These are phyloP conservation scores for Fusarium sp. DNA, from an alignment of 2,329 filamentous ascomycete genomes.

Conservation along the genomic window DNA sequence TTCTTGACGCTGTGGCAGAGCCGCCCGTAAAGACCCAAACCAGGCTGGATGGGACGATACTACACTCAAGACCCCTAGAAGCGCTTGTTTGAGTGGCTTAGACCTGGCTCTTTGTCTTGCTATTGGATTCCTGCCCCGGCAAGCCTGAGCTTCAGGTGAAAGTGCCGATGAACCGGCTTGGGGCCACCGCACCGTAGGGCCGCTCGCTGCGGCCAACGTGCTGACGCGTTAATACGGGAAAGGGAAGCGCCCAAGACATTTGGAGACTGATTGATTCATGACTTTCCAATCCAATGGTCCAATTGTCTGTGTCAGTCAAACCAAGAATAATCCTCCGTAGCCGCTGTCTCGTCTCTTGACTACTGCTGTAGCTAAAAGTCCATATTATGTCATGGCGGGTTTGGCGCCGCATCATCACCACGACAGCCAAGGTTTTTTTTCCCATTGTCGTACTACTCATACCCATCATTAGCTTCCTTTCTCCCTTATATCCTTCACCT, in stretches of 20 bases:
- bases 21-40: conserved; percentile 15
- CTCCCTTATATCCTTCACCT: neutral
- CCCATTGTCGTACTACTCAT: conserved; percentile 1
- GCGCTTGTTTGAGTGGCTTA: neutral
- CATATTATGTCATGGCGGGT: conserved; percentile 37
- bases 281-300: conserved; percentile 7
- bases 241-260: conserved; percentile 19
- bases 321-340: neutral
- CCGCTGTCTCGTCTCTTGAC: neutral
- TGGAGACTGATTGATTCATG: neutral
- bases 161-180: conserved; percentile 41
- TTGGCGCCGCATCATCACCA: conserved; percentile 32
- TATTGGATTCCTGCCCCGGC: conserved; percentile 4
- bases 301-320: conserved; percentile 16
- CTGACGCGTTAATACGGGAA: conserved; percentile 41
- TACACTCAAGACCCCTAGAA: neutral
- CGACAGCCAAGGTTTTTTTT: conserved; percentile 11
- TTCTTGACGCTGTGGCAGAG: conserved; percentile 10
- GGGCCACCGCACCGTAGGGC: conserved; percentile 11
- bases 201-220: conserved; percentile 36
- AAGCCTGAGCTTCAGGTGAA: conserved; percentile 36
- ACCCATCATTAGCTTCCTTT: conserved; percentile 12
- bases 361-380: conserved; percentile 3
- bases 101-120: neutral
- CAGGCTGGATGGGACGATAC: neutral